These are phyloP conservation scores for Neurospora sp. DNA, from an alignment of 495 filamentous ascomycete genomes.

Conservation along the genomic window DNA sequence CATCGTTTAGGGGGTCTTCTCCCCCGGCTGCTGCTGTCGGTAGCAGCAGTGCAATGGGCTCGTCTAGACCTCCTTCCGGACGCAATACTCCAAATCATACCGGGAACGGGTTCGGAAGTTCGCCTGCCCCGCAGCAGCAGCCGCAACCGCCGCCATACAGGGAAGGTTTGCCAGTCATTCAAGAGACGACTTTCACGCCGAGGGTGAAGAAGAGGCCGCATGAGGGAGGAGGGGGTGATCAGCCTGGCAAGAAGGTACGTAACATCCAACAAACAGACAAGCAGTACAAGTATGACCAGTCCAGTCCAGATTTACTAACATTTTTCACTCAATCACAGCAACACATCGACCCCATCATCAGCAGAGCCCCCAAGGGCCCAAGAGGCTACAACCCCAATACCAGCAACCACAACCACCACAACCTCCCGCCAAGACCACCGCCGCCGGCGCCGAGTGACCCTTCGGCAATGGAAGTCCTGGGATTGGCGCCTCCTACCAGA, in stretches of 20 bases:
- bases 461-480: constrained; percentile 23
- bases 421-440: background rate
- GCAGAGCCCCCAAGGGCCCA: constrained; percentile 7
- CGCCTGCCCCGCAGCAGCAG: constrained; percentile 3
- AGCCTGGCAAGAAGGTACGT: constrained; percentile 20
- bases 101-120: background rate
- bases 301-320: background rate
- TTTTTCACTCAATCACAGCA: background rate
- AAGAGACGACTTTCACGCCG: constrained; percentile 6
- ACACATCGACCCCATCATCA: background rate
- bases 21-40: background rate
- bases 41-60: background rate
- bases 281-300: background rate
- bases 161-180: constrained; percentile 16
- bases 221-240: constrained; percentile 12
- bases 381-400: background rate
- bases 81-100: background rate
- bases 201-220: constrained; percentile 20
- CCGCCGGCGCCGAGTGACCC: constrained; percentile 14
- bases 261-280: background rate
- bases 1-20: background rate
- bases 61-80: background rate
- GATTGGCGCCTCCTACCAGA: constrained; percentile 14
- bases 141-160: constrained; percentile 11
- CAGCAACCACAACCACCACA: background rate